A percentile compares a stretch with the other conserved stretches of the same genome.
Evolutionary conservation across 2,329 filamentous ascomycete genomes (phyloP).

Genomic region (Cordyceps cicadae): DNA sequence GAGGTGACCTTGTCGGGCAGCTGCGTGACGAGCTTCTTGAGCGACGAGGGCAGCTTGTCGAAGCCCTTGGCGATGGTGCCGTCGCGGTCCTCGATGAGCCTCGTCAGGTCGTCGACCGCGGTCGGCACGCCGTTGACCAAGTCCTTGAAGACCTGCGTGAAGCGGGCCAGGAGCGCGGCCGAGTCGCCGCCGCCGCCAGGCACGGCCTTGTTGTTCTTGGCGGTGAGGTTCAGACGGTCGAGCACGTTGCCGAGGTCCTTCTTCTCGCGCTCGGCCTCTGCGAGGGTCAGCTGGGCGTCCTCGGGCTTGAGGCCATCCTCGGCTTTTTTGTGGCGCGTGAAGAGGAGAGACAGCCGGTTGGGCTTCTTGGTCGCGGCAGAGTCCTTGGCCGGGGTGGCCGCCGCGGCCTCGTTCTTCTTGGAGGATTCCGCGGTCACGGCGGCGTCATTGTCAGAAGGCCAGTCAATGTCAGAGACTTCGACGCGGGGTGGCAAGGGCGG

Average conservation of each 20-base stretch:
- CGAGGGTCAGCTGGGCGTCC: conserved; percentile 21
- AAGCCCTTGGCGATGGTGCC: conserved; percentile 51
- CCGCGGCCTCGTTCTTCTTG: conserved; percentile 12
- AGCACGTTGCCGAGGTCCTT: conserved; percentile 75
- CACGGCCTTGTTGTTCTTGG: conserved; percentile 78
- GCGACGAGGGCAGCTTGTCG: conserved; percentile 63
- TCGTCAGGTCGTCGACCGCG: conserved; percentile 78
- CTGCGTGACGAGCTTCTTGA: conserved; percentile 79
- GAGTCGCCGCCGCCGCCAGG: conserved; percentile 78
- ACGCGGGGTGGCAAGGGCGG: conserved; percentile 49
- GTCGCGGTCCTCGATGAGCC: conserved; percentile 53
- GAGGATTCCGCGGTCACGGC: conserved; percentile 10
- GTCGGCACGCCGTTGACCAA: conserved; percentile 87
- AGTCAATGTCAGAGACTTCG: conserved; percentile 42
- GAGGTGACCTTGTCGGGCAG: conserved; percentile 75
- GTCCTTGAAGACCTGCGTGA: conserved; percentile 87
- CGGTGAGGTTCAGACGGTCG: conserved; percentile 73
- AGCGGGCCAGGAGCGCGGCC: conserved; percentile 65
- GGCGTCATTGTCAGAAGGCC: conserved; percentile 30
- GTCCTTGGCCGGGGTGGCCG: not conserved
- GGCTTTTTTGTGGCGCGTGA: conserved; percentile 31
- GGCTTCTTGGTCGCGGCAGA: conserved; percentile 24
- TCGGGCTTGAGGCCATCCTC: conserved; percentile 25
- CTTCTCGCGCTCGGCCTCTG: conserved; percentile 40
- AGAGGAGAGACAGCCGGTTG: conserved; percentile 28